Percentiles rank a stretch among this genome's conserved stretches.
phyloP scores from a whole-genome alignment of 164 flowering plant species.

The Vitis cinerea region DNA sequence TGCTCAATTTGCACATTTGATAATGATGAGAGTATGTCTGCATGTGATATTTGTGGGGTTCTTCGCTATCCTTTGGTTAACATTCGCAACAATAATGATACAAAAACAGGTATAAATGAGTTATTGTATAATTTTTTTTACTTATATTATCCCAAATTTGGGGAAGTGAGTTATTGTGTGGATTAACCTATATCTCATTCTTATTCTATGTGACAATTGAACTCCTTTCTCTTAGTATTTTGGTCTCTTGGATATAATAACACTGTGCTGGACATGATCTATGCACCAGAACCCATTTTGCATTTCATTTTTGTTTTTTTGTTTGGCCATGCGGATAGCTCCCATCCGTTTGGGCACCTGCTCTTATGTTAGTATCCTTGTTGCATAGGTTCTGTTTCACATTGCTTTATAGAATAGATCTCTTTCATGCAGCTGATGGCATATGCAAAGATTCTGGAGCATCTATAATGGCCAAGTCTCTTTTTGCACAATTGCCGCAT shows the following conservation, averaged over 20 bases:
- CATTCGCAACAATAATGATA: conserved; percentile 20
- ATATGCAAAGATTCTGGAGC: conserved; percentile 68
- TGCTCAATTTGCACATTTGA: conserved; percentile 92
- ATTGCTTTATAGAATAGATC: conserved; percentile 58
- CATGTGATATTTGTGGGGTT: conserved; percentile 94
- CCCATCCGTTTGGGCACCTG: not conserved
- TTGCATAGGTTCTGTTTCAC: conserved; percentile 15
- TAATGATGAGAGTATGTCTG: conserved; percentile 61
- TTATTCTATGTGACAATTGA: not conserved
- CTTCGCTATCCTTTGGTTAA: conserved; percentile 53
- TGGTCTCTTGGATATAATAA: no score
- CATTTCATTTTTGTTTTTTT: not conserved
- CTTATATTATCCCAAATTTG: not conserved
- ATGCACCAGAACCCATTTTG: no score
- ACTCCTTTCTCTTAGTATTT: not conserved
- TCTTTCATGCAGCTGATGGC: conserved; percentile 82
- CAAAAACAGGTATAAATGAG: conserved; percentile 44
- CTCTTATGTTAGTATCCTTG: conserved; percentile 13
- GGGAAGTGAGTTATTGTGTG: not conserved
- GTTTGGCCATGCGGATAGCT: not conserved
- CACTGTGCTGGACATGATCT: no score
- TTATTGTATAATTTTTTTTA: not conserved
- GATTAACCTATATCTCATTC: not conserved
- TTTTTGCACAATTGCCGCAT: conserved; percentile 67
- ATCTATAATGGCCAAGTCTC: conserved; percentile 87